Conservation (phyloP, 1,139 yeast species). For the Zygosaccharomyces sapae region DNA sequence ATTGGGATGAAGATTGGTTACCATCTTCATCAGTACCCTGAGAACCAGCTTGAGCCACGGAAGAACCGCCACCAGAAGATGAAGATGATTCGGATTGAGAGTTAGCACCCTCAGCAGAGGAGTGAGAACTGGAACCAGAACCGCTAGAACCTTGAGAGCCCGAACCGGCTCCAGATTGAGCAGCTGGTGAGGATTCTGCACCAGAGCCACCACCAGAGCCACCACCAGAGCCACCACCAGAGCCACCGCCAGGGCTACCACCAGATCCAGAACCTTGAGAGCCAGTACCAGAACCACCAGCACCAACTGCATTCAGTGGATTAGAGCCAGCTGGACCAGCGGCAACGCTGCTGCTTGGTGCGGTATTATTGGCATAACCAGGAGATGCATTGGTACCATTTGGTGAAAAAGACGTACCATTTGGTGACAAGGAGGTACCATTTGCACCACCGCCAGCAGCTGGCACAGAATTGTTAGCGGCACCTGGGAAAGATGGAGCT, state of each 20-base stretch:
- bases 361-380: slow-evolving; percentile 1
- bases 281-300: slow-evolving; percentile 1
- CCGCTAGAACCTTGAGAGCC: background rate
- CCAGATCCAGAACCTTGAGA: background rate
- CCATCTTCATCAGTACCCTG: background rate
- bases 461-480: background rate
- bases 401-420: background rate
- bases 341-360: background rate
- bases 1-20: background rate
- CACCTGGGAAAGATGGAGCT: background rate
- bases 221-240: background rate
- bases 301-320: background rate
- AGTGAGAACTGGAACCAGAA: background rate
- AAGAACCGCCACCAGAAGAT: background rate
- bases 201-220: background rate
- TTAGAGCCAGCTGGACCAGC: background rate
- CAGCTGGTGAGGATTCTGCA: background rate
- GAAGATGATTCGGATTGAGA: background rate
- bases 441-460: background rate
- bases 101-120: background rate
- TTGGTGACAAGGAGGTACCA: background rate
- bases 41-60: background rate
- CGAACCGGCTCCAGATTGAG: slow-evolving; percentile 2
- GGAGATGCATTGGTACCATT: background rate
- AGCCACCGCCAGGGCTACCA: background rate